Conservation (phyloP, 106 monocot genomes). For the Chionographis japonica region DNA sequence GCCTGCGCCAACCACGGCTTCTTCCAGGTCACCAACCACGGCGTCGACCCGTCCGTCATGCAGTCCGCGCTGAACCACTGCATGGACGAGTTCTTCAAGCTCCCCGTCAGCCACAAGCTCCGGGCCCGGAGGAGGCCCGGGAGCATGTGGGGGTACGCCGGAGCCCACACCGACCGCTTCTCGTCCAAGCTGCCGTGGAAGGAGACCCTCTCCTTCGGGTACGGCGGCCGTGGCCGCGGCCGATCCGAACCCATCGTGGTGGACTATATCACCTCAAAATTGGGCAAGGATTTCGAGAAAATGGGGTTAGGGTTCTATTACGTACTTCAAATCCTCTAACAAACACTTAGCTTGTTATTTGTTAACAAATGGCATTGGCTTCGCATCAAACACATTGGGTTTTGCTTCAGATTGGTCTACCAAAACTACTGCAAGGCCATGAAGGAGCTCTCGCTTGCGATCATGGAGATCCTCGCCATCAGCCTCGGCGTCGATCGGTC, state of each 20-base stretch:
- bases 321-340: background rate
- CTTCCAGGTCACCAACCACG: conserved; percentile 63
- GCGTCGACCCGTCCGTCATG: conserved; percentile 20
- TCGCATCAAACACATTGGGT: no score
- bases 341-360: background rate
- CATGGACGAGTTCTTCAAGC: conserved; percentile 48
- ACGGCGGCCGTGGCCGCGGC: background rate
- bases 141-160: conserved; percentile 69
- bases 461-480: conserved; percentile 73
- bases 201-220: conserved; percentile 72
- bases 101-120: conserved; percentile 41
- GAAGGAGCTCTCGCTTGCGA: conserved; percentile 40
- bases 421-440: conserved; percentile 69
- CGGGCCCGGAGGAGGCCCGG: conserved; percentile 39
- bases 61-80: conserved; percentile 16
- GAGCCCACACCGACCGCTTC: conserved; percentile 68
- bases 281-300: conserved; percentile 34
- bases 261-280: conserved; percentile 46
- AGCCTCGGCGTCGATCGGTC: conserved; percentile 60
- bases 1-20: conserved; percentile 54
- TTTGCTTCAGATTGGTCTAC: conserved; percentile 45
- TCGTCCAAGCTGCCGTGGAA: conserved; percentile 68
- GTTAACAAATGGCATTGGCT: no score
- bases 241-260: conserved; percentile 5
- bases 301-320: conserved; percentile 37